Conservation (phyloP, 306 rosid genomes). For the Trichosanthes cucumerina region DNA sequence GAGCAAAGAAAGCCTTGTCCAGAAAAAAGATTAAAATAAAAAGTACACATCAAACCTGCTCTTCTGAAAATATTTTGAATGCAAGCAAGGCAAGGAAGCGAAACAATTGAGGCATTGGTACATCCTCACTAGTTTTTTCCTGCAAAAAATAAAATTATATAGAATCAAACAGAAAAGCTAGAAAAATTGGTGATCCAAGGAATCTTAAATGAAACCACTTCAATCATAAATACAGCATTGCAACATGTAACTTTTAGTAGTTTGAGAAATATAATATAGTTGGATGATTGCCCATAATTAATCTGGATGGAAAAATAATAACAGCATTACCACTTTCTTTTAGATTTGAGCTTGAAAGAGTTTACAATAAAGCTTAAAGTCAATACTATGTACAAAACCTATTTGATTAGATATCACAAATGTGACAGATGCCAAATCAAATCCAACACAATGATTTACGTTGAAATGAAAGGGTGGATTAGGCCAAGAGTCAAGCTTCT, state of each 20-base stretch:
- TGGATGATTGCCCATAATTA: background rate
- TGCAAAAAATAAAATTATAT: constrained; percentile 12
- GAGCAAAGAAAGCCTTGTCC: background rate
- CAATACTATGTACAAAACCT: background rate
- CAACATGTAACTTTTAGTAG: background rate
- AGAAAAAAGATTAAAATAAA: background rate
- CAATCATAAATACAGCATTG: background rate
- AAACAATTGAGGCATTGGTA: constrained; percentile 84
- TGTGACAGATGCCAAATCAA: background rate
- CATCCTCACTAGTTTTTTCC: constrained; percentile 49
- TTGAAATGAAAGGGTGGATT: background rate
- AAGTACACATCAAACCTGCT: constrained; percentile 47
- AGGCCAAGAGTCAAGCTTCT: background rate
- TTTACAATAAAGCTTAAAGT: background rate
- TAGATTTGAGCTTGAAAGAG: background rate
- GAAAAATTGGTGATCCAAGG: background rate
- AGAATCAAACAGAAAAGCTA: background rate
- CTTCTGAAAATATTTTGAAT: constrained; percentile 80
- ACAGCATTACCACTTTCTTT: background rate
- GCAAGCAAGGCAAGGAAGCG: constrained; percentile 92
- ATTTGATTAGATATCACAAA: background rate
- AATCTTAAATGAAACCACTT: background rate
- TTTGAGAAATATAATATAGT: background rate
- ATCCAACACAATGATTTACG: background rate
- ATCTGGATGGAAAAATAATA: background rate